A percentile compares a stretch with the other conserved stretches of the same genome.
Evolutionary conservation across 2,329 filamentous ascomycete genomes (phyloP).

Genomic region (Exophiala spinifera): DNA sequence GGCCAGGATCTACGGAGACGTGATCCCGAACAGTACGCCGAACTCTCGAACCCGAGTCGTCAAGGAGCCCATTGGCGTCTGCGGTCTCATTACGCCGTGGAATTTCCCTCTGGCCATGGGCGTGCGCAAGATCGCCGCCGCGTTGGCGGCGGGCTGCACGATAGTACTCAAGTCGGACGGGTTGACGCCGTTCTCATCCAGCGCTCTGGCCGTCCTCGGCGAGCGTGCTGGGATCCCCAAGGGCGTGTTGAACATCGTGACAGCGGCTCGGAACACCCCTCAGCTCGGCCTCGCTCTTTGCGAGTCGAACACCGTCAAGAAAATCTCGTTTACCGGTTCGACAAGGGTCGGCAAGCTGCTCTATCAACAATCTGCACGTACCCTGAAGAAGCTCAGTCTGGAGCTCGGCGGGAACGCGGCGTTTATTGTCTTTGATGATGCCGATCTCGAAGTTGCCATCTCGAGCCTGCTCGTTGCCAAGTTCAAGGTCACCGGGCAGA

Average conservation of each 20-base stretch:
- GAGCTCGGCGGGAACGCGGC: conserved; percentile 45
- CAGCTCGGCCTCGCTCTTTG: conserved; percentile 58
- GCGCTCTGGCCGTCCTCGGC: conserved; percentile 32
- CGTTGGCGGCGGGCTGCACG: conserved; percentile 38
- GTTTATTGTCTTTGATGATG: conserved; percentile 41
- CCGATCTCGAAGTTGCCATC: conserved; percentile 33
- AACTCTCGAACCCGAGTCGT: conserved; percentile 72
- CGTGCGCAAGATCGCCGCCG: conserved; percentile 33
- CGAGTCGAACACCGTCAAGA: conserved; percentile 30
- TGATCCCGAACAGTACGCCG: conserved; percentile 58
- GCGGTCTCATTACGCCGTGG: conserved; percentile 80
- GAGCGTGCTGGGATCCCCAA: conserved; percentile 35
- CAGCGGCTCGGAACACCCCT: conserved; percentile 67
- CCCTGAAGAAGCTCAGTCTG: conserved; percentile 42
- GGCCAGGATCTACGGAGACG: conserved; percentile 46
- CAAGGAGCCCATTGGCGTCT: conserved; percentile 81
- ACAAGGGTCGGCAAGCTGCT: conserved; percentile 35
- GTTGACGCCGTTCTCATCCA: conserved; percentile 35
- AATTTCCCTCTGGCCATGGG: conserved; percentile 81
- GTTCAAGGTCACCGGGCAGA: conserved; percentile 23
- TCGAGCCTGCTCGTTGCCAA: conserved; percentile 13
- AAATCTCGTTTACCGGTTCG: conserved; percentile 33
- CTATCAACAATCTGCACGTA: conserved; percentile 31
- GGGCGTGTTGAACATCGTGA: conserved; percentile 35
- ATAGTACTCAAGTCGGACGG: conserved; percentile 36